Percentiles rank a stretch among this genome's conserved stretches.
These are phyloP conservation scores for Isatis tinctoria DNA, from an alignment of 345 rosid species.

Conservation along the genomic window DNA sequence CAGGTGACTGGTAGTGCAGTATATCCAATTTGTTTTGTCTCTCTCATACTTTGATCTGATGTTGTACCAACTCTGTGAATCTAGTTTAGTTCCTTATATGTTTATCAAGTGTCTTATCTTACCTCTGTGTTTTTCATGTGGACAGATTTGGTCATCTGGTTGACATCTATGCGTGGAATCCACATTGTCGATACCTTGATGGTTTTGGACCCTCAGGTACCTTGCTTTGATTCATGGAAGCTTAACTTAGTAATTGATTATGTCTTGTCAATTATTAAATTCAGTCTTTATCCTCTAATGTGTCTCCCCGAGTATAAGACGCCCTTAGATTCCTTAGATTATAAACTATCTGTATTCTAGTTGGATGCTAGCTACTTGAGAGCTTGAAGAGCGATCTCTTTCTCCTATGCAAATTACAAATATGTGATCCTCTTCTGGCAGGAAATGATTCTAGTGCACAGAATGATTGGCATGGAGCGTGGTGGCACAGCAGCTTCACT, in stretches of 20 bases:
- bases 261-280: not conserved
- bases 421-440: conserved; percentile 25
- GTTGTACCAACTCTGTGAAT: not conserved
- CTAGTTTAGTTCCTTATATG: not conserved
- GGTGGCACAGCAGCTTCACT: conserved; percentile 90
- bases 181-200: conserved; percentile 88
- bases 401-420: not conserved
- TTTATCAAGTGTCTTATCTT: not conserved
- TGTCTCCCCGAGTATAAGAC: not conserved
- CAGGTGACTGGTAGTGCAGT: conserved; percentile 49
- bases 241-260: not conserved
- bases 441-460: conserved; percentile 90
- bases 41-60: conserved; percentile 3
- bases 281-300: not conserved
- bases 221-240: not conserved
- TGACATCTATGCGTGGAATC: conserved; percentile 89
- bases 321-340: not conserved
- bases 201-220: conserved; percentile 93
- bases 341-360: not conserved
- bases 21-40: not conserved
- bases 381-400: not conserved
- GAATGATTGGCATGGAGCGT: conserved; percentile 94
- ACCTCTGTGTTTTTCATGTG: not conserved
- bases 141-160: conserved; percentile 86
- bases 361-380: conserved; percentile 10